phyloP scores from a whole-genome alignment of 352 stramenopile genomes.

The Globisporangium okanoganense region DNA sequence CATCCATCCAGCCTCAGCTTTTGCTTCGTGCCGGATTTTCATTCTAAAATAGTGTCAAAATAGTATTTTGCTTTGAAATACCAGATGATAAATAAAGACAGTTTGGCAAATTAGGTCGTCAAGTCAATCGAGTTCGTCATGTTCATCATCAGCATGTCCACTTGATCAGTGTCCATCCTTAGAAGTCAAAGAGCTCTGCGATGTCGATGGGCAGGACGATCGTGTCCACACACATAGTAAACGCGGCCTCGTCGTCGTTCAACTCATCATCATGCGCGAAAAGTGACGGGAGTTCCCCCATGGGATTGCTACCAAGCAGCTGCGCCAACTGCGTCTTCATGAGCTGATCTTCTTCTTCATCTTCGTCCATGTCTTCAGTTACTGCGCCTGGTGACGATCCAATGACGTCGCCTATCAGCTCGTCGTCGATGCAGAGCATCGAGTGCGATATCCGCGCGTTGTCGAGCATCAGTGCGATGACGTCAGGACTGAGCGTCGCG shows the following conservation, averaged over 20 bases:
- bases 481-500: neutral
- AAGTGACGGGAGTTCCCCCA: neutral
- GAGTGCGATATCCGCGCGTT: neutral
- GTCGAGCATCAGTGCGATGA: neutral
- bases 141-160: no score
- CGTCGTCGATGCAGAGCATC: neutral
- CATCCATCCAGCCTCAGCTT: no score
- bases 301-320: neutral
- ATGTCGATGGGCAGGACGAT: neutral
- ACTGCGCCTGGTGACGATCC: neutral
- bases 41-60: neutral
- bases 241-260: neutral
- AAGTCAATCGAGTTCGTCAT: no score
- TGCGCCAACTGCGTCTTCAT: neutral
- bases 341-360: no score
- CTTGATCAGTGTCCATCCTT: no score
- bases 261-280: neutral
- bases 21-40: no score
- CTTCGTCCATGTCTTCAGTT: no score
- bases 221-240: neutral
- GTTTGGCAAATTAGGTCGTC: no score
- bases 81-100: no score
- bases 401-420: neutral
- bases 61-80: no score
- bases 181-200: no score